Conservation (phyloP, 306 rosid species). For the Acacia confusa region DNA sequence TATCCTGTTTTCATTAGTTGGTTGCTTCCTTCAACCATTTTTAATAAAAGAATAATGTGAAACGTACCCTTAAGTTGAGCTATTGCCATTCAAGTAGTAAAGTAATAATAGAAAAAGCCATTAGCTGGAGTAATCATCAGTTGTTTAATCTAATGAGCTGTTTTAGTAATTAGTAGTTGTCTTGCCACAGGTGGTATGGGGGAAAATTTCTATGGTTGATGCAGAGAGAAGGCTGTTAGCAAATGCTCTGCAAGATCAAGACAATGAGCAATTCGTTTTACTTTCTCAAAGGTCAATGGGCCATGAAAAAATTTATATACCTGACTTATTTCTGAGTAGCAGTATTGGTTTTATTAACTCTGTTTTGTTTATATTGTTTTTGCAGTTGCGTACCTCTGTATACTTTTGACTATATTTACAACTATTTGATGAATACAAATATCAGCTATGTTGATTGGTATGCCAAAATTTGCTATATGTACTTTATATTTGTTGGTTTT, state of each 20-base stretch:
- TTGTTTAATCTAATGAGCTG: conserved; percentile 24
- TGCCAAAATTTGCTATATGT: conserved; percentile 28
- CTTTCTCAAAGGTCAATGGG: conserved; percentile 86
- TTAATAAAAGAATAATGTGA: background rate
- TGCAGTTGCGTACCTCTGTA: conserved; percentile 94
- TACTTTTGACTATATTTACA: conserved; percentile 76
- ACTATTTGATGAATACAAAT: conserved; percentile 76
- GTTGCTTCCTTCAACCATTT: background rate
- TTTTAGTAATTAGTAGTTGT: conserved; percentile 32
- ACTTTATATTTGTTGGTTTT: conserved; percentile 1
- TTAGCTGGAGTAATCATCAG: conserved; percentile 20
- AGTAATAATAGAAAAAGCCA: conserved; percentile 16
- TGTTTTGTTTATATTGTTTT: conserved; percentile 37
- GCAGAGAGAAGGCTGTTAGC: conserved; percentile 94
- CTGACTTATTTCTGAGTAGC: conserved; percentile 20
- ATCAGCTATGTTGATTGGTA: conserved; percentile 96
- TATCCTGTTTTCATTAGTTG: background rate
- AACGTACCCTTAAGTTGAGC: background rate
- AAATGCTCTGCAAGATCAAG: conserved; percentile 84
- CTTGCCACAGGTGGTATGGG: conserved; percentile 91
- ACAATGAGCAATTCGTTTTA: conserved; percentile 90
- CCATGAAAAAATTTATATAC: conserved; percentile 26
- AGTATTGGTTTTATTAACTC: conserved; percentile 33
- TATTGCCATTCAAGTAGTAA: conserved; percentile 9
- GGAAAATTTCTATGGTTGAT: conserved; percentile 97